Evolutionary conservation across 2,329 filamentous ascomycete genomes (phyloP), one percentile per base, ranked within the genome.

Genomic region (Diaporthe longicolla): DNA sequence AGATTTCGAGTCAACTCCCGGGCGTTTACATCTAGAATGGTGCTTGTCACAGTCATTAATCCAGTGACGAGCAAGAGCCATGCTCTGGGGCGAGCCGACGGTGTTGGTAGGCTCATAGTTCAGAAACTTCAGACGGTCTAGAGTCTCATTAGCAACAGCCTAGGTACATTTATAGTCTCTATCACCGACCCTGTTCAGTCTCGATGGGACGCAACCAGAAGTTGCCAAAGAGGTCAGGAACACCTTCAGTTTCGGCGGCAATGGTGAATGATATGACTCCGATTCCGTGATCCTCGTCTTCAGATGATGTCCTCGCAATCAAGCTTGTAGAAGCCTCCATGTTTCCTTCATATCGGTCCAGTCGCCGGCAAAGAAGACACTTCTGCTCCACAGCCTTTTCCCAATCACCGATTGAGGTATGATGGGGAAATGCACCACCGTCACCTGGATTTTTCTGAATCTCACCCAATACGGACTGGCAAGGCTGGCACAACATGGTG

Each of bases 361-460:
- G 19, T 59, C 57, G 57, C 32, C 57, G 57, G 57, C 57, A 59
- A 40, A 59, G 57, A 26, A 59, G 57, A 59, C 57, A 59, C 21
- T 59, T 59, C 35, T 59, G 57, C 57, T 59, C 57, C 21, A 59
- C 35, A 59, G 57, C 57, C 57, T 59, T 59, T 59, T 59, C 57
- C 57, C 57, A 59, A 17, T 59, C 57, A 59, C 57, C 21, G 35
- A 40, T 7, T 32, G 57, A 59, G 21, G 32, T 21, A 59, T 59
- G 57, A 40, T 59, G 57, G 32, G 57, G 57, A 40, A 59, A 40
- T 59, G 35, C 37, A 40, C 35, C 57, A 21, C 19, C 35, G 35
- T n/a, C 35, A 40, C 9, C 32, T 59, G 57, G 57, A 26, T 8
- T 37, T 40, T 59, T 59, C 57, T 59, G 57, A 40, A 59, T 40